These are phyloP conservation scores for Erythrobasidium hasegawianum DNA, from an alignment of 1,284 basidiomycete species.

Conservation along the genomic window DNA sequence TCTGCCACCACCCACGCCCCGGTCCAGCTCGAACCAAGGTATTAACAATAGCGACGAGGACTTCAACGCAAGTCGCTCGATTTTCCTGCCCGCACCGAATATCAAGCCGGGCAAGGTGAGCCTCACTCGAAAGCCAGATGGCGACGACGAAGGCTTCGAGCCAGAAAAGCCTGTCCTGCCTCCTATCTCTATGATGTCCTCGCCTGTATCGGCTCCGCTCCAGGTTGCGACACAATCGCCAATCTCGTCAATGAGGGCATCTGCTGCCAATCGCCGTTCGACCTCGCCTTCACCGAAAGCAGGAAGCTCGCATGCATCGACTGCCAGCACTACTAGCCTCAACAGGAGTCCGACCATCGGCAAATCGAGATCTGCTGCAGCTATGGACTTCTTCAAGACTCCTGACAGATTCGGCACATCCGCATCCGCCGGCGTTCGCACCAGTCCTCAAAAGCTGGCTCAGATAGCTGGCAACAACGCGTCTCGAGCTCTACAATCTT, in stretches of 20 bases:
- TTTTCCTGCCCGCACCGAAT: conserved; percentile 38
- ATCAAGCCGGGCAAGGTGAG: conserved; percentile 34
- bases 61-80: conserved; percentile 27
- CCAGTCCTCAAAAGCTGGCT: conserved; percentile 23
- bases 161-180: conserved; percentile 19
- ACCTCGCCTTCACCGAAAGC: conserved; percentile 29
- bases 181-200: conserved; percentile 30
- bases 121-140: conserved; percentile 10
- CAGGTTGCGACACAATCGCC: conserved; percentile 27
- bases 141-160: conserved; percentile 1
- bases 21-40: not conserved
- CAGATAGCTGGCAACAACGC: conserved; percentile 28
- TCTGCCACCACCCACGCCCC: conserved; percentile 26
- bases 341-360: conserved; percentile 16
- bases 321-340: conserved; percentile 2
- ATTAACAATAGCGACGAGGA: conserved; percentile 9
- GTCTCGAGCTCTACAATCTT: conserved; percentile 18
- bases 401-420: conserved; percentile 20
- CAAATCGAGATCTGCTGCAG: conserved; percentile 6
- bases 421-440: not conserved
- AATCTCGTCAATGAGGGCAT: conserved; percentile 28
- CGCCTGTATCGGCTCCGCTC: conserved; percentile 17
- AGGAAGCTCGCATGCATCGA: not conserved
- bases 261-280: conserved; percentile 21
- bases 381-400: conserved; percentile 32